Evolutionary conservation across 768 basidiomycete species (phyloP).

Genomic region (Filobasidium floriforme): DNA sequence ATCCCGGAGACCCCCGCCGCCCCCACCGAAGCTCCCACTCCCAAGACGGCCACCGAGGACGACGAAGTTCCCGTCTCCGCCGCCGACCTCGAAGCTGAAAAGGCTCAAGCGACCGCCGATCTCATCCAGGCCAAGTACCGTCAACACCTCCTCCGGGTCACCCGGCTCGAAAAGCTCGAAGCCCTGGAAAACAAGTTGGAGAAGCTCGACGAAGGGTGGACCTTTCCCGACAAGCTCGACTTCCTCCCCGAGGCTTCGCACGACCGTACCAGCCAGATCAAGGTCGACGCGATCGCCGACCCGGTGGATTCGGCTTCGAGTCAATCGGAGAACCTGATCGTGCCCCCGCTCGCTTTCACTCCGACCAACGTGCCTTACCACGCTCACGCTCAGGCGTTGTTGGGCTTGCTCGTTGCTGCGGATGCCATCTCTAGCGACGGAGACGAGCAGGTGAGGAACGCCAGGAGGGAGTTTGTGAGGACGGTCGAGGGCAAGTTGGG

Average conservation of each 20-base stretch:
- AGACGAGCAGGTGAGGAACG: slow-evolving; percentile 50
- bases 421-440: slow-evolving; percentile 64
- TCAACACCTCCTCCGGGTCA: slow-evolving; percentile 13
- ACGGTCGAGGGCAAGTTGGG: slow-evolving; percentile 49
- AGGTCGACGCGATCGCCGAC: neutral
- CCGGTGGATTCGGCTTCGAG: slow-evolving; percentile 8
- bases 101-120: slow-evolving; percentile 12
- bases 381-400: slow-evolving; percentile 56
- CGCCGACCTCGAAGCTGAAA: slow-evolving; percentile 16
- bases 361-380: slow-evolving; percentile 55
- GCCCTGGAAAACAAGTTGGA: slow-evolving; percentile 14
- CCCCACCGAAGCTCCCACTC: neutral
- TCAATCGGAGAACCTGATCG: slow-evolving; percentile 1
- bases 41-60: neutral
- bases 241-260: slow-evolving; percentile 1
- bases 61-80: slow-evolving; percentile 18
- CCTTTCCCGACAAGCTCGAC: slow-evolving; percentile 20
- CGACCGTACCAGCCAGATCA: neutral
- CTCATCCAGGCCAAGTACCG: slow-evolving; percentile 18
- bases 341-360: slow-evolving; percentile 52
- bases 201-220: slow-evolving; percentile 7
- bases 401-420: slow-evolving; percentile 56
- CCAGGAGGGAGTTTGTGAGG: slow-evolving; percentile 52
- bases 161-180: slow-evolving; percentile 22
- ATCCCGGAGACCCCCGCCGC: neutral